Percentiles rank a stretch among this genome's conserved stretches.
Conservation (phyloP, 2,329 filamentous ascomycete genomes). For the Sarocladium kiliense region DNA sequence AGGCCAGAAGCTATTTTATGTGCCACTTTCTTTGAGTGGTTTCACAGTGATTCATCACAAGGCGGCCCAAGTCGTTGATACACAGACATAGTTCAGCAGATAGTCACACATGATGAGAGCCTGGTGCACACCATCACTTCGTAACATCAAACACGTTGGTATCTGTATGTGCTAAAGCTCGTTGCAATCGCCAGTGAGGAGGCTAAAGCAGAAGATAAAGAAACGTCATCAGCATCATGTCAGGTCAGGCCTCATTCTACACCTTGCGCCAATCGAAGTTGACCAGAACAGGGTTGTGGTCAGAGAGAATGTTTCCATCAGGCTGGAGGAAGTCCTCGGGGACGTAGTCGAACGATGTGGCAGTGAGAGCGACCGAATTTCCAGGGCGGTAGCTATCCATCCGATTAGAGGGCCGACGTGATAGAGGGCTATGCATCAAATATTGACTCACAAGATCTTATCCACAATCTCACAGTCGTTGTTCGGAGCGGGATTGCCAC, state of each 20-base stretch:
- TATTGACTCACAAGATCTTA: conserved; percentile 46
- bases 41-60: too few species aligned
- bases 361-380: conserved; percentile 38
- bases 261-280: conserved; percentile 38
- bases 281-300: conserved; percentile 62
- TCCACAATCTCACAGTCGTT: conserved; percentile 61
- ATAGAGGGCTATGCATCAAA: neutral
- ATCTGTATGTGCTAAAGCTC: too few species aligned
- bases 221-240: neutral
- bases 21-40: too few species aligned
- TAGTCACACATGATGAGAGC: too few species aligned
- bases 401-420: neutral
- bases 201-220: too few species aligned
- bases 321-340: conserved; percentile 50
- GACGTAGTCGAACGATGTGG: conserved; percentile 50
- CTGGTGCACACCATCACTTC: too few species aligned
- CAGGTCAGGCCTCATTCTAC: neutral
- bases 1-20: too few species aligned
- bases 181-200: too few species aligned
- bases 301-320: conserved; percentile 52
- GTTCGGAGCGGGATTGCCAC: conserved; percentile 51
- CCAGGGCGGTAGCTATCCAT: conserved; percentile 41
- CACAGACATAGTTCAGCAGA: too few species aligned
- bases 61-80: too few species aligned
- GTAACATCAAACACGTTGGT: too few species aligned